These are phyloP conservation scores for Lactarius quietus DNA, from an alignment of 768 basidiomycete genomes.

Conservation along the genomic window DNA sequence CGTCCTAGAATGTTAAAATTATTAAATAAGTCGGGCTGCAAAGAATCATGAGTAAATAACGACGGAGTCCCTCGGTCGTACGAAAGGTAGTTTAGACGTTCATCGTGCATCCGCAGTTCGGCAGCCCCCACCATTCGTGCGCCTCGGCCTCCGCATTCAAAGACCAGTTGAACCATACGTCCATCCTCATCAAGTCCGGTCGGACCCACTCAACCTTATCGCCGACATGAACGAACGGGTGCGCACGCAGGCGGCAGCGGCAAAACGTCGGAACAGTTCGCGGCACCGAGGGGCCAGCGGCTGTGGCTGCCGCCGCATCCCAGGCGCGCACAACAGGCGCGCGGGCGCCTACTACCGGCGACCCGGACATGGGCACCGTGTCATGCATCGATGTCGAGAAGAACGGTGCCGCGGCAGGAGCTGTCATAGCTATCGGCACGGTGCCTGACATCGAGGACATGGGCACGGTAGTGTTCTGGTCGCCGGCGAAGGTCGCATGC, in stretches of 20 bases:
- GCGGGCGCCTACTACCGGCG: background rate
- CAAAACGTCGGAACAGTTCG: background rate
- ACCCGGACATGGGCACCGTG: background rate
- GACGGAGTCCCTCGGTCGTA: background rate
- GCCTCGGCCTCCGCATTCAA: constrained; percentile 11
- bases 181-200: constrained; percentile 14
- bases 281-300: background rate
- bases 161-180: constrained; percentile 7
- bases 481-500: background rate
- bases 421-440: background rate
- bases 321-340: background rate
- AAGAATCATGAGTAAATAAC: no score
- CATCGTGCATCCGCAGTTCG: background rate
- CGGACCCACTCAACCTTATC: constrained; percentile 15
- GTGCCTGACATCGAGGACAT: no score
- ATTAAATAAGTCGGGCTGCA: no score
- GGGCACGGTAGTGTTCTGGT: no score
- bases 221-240: constrained; percentile 6
- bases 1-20: no score
- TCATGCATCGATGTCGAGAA: background rate
- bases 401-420: background rate
- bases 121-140: constrained; percentile 8
- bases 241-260: background rate
- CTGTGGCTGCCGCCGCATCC: background rate
- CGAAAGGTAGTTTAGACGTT: no score